Base-by-base conservation (phyloP, 768 basidiomycete species). In the Leccinum incarnatum region DNA sequence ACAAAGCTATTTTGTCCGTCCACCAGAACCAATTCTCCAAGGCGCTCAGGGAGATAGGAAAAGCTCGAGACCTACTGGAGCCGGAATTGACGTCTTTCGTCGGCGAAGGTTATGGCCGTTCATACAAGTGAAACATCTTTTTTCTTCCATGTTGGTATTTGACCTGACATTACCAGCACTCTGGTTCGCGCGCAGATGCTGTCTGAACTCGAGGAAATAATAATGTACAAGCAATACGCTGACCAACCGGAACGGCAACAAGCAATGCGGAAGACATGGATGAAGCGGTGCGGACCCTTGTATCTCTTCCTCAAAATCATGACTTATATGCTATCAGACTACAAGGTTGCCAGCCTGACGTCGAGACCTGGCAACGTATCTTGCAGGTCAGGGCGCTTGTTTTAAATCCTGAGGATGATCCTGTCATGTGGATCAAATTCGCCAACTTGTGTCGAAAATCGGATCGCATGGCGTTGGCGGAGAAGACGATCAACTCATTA, bases 151-250 rank as follows among this genome's bases (percentile, higher is more conserved):
- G 14, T 63, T 67, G 14, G 15, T 0, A 17, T 65, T 51, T 40
- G 55, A 46, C 4, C 61, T 68, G 40, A 73, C 36, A 9, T 57
- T 15, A 50, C 56, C 62, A 98, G 95, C 68, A 89, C 91, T 32
- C 89, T 98, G 81, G 95, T 99, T 56, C 90, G 97, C 10, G 95
- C 97, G 1, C 97, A 99, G 75, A 96, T 98, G 93, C 80, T 99
- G 14, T 95, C 96, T 2, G 97, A 99, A 69, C 80, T 99, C 7
- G 97, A 99, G 69, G 97, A 99, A 70, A 97, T 98, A 66, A 97
- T 99, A 59, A 78, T 86, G 42, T 98, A 95, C 77, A 98, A 98
- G 73, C 91, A 96, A 72, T 87, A 87, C 63, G 89, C 88, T 21
- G 96, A 98, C 72, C 93, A 97, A 69, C 89, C 93, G 1, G 93